phyloP scores from a whole-genome alignment of 208 protist species.

The Wallacemonas rigidus region DNA sequence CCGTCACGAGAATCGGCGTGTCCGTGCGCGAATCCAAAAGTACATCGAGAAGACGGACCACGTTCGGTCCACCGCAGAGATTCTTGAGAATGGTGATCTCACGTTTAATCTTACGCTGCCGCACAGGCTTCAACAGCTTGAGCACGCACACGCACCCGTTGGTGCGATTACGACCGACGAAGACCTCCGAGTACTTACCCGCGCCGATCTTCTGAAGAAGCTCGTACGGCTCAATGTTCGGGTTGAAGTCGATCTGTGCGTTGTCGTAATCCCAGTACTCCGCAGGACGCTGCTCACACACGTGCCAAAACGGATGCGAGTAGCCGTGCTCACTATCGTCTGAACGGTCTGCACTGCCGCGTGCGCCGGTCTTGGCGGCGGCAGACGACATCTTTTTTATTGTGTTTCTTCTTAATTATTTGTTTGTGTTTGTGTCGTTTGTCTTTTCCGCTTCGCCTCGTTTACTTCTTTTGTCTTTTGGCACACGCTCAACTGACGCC shows the following conservation, averaged over 20 bases:
- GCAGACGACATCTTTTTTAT: conserved; percentile 6
- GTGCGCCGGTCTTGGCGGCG: neutral
- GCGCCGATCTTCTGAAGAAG: conserved; percentile 95
- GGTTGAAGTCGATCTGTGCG: conserved; percentile 73
- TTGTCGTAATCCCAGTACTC: conserved; percentile 96
- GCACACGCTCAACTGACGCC: too few species aligned
- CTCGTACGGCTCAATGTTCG: conserved; percentile 95
- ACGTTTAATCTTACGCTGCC: conserved; percentile 99
- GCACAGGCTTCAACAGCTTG: conserved; percentile 99
- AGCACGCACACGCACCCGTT: conserved; percentile 95
- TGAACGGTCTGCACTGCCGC: neutral
- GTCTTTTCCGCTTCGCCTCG: neutral
- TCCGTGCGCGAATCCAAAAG: conserved; percentile 95
- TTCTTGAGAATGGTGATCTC: conserved; percentile 99
- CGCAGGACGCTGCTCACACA: conserved; percentile 71
- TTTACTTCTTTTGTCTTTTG: too few species aligned
- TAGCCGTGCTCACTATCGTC: conserved; percentile 25
- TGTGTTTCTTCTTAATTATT: neutral
- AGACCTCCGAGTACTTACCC: conserved; percentile 99
- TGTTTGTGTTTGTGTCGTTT: conserved; percentile 11
- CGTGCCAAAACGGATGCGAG: conserved; percentile 78
- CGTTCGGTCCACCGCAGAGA: conserved; percentile 98
- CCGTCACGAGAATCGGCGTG: conserved; percentile 98
- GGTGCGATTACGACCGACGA: conserved; percentile 93
- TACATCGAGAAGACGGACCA: conserved; percentile 98